phyloP scores from a whole-genome alignment of 257 asterid genomes.

The Avicennia marina region DNA sequence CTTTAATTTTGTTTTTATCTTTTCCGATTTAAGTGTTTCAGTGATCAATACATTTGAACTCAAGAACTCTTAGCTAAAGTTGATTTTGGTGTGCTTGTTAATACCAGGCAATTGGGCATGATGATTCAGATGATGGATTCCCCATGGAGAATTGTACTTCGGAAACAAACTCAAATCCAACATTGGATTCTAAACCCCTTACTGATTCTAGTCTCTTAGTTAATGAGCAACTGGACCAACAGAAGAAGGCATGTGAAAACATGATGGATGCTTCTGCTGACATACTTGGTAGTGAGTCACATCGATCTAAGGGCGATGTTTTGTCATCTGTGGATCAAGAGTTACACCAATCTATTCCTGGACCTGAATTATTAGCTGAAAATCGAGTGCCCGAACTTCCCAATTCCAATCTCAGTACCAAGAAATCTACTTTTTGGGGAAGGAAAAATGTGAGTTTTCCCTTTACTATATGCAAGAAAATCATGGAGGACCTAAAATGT shows the following conservation, averaged over 20 bases:
- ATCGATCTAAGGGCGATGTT: slow-evolving; percentile 73
- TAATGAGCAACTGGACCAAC: slow-evolving; percentile 48
- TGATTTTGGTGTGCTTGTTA: slow-evolving; percentile 23
- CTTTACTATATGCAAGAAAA: neutral
- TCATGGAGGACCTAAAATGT: neutral
- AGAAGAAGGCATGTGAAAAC: slow-evolving; percentile 40
- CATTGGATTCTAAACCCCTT: slow-evolving; percentile 33
- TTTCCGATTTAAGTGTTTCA: neutral
- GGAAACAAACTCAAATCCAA: slow-evolving; percentile 31
- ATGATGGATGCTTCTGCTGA: slow-evolving; percentile 41
- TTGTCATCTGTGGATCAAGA: slow-evolving; percentile 76
- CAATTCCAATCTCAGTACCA: slow-evolving; percentile 41
- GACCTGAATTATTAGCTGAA: slow-evolving; percentile 51
- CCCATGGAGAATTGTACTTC: slow-evolving; percentile 30
- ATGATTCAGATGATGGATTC: slow-evolving; percentile 66
- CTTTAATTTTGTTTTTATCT: no score
- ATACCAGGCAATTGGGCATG: slow-evolving; percentile 67
- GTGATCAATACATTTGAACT: no score
- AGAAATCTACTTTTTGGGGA: slow-evolving; percentile 83
- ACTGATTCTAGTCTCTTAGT: slow-evolving; percentile 42
- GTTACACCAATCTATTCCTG: slow-evolving; percentile 48
- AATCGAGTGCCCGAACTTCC: slow-evolving; percentile 45
- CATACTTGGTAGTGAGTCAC: slow-evolving; percentile 53
- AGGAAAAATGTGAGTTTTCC: slow-evolving; percentile 64
- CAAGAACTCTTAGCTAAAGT: slow-evolving; percentile 1